phyloP scores from a whole-genome alignment of 2,329 filamentous ascomycete species.

The Penicillium olsonii region DNA sequence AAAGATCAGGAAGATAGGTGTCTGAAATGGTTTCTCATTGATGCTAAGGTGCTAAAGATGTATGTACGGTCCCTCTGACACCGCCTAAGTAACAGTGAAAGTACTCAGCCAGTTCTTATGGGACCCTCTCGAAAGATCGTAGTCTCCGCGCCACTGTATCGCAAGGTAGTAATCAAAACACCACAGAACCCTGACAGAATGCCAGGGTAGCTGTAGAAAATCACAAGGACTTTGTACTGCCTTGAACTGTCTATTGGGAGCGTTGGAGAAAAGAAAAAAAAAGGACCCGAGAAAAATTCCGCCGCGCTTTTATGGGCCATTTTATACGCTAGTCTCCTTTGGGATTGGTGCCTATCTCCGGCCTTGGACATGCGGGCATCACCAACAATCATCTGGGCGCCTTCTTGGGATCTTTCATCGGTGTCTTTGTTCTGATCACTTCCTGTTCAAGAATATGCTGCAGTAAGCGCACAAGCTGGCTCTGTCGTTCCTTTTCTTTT shows the following conservation, averaged over 20 bases:
- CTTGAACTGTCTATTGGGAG: slow-evolving; percentile 86
- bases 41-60: slow-evolving; percentile 5
- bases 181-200: slow-evolving; percentile 67
- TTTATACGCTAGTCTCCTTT: slow-evolving; percentile 31
- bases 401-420: slow-evolving; percentile 5
- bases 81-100: slow-evolving; percentile 70
- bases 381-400: slow-evolving; percentile 7
- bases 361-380: slow-evolving; percentile 13
- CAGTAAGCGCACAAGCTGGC: slow-evolving; percentile 9
- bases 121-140: slow-evolving; percentile 52
- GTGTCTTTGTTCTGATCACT: not conserved
- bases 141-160: slow-evolving; percentile 63
- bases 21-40: not conserved
- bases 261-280: slow-evolving; percentile 54
- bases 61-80: slow-evolving; percentile 80
- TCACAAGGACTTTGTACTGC: slow-evolving; percentile 56
- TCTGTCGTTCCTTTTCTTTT: slow-evolving; percentile 3
- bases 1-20: not conserved
- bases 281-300: slow-evolving; percentile 4
- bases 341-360: slow-evolving; percentile 14
- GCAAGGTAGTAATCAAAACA: slow-evolving; percentile 65
- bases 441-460: slow-evolving; percentile 5
- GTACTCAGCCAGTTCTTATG: slow-evolving; percentile 75
- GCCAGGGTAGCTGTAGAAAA: slow-evolving; percentile 57
- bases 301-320: slow-evolving; percentile 25